These are phyloP conservation scores for Starmerella cellae DNA, from an alignment of 805 yeast genomes.

Conservation along the genomic window DNA sequence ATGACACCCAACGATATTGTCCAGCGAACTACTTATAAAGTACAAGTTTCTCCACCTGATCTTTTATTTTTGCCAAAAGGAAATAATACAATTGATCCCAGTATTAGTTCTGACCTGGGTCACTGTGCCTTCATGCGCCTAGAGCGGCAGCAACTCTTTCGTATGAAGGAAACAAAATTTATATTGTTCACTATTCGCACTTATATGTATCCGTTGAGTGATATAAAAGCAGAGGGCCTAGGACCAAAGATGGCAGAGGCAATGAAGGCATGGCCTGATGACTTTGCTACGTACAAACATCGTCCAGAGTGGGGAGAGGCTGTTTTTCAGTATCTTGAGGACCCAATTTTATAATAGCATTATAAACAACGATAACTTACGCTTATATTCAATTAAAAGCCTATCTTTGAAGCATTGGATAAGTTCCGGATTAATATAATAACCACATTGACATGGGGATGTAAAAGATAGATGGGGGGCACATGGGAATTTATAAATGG, in stretches of 20 bases:
- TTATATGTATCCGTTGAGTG: slow-evolving; percentile 40
- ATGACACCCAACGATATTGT: slow-evolving; percentile 43
- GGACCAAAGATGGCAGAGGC: slow-evolving; percentile 48
- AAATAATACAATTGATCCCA: slow-evolving; percentile 29
- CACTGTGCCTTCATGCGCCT: slow-evolving; percentile 40
- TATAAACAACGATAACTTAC: too few relatives aligned
- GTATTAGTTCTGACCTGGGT: slow-evolving; percentile 27
- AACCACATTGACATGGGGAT: too few relatives aligned
- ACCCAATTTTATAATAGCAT: too few relatives aligned
- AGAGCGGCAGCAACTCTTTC: slow-evolving; percentile 46
- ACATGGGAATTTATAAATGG: too few relatives aligned
- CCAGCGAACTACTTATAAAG: slow-evolving; percentile 55
- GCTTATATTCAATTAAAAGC: too few relatives aligned
- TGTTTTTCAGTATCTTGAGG: slow-evolving; percentile 5
- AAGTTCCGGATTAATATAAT: too few relatives aligned
- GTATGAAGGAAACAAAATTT: slow-evolving; percentile 37
- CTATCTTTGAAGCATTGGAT: too few relatives aligned
- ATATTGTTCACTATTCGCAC: slow-evolving; percentile 44
- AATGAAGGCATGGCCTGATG: slow-evolving; percentile 48
- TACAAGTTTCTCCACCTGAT: slow-evolving; percentile 42
- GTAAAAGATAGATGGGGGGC: too few relatives aligned
- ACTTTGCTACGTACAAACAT: slow-evolving; percentile 47
- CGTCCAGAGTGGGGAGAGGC: slow-evolving; percentile 48
- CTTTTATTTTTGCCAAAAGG: slow-evolving; percentile 36
- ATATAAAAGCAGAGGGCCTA: slow-evolving; percentile 35